Base-by-base conservation (phyloP, 1,139 yeast genomes). In the Yamadazyma aaseri region DNA sequence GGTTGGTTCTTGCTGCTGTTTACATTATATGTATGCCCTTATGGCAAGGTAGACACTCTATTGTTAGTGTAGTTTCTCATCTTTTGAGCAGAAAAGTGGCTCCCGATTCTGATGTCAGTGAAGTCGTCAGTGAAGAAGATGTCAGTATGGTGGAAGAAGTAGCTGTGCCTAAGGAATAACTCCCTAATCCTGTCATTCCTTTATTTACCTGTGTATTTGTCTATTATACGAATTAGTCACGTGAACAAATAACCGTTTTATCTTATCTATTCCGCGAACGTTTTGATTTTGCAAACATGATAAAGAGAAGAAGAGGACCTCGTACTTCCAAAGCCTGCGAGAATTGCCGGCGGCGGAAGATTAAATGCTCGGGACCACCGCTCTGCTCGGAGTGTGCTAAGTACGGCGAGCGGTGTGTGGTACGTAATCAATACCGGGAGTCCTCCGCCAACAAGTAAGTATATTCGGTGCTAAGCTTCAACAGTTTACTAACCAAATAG, bases 21-120 rank as follows among this genome's bases (percentile, higher is more conserved):
- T 58, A 52, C 37, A 65, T 68, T 32, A 58, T 63, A 16, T 31
- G 65, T 16, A 56, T 50, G 39, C 73, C 73, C 21, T 39, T 67
- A 24, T 60, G 55, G 48, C 69, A 66, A 46, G 64, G 67, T 28
- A 40, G 38, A 28, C 36, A 40, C 12, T 44, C 54, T 2, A 45
- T 59, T 13, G 33, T 33, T 13, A 18, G 12, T 2, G 25, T 40
- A 3, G 13, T 21, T 9, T 8, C 10, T n/a, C 32, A 30, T 6
- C 12, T 13, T 22, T 5, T 34, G n/a, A n/a, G 29, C 13, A 32
- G 35, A 8, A 37, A 29, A 25, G 7, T 14, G 8, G 21, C 21
- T 18, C 10, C 21, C 10, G 21, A 18, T 7, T 10, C 17, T 12
- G 17, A 25, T 12, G 28, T 7, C 6, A 6, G 12, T 25, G 11